Evolutionary conservation across 768 basidiomycete species (phyloP), one percentile per base, ranked within the genome.

Genomic region (Serendipita vermifera): DNA sequence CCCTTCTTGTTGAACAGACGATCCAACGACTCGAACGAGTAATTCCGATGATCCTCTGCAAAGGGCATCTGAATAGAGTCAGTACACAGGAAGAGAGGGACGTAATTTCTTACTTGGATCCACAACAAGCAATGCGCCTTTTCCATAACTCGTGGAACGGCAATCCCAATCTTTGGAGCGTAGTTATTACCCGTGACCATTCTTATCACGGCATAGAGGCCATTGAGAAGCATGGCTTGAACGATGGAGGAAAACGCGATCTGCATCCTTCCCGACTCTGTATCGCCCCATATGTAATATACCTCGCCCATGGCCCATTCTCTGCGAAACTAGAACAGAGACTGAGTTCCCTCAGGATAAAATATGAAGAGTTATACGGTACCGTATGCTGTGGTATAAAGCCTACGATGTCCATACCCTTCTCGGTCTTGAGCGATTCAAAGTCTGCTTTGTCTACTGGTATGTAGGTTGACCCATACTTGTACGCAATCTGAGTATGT

Each of bases 21-120:
- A 39, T 82, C 79, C 29, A 98, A 75, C 0, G 87, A 87, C 0
- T 85, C 80, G 66, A 99, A 97, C 7, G 79, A 81, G 67, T 88
- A 90, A 60, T 81, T 85, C 57, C 91, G 80, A 54, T 91, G 75
- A 62, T 99, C 94, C 65, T 99, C 94, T 2, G 90, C 90, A 64
- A 96, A 97, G 0, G 94, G 94, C 77, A 97, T 79, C 90, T 93
- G 60, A 7, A 35, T 58, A 40, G 3, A 32, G 14, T 59, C n/a
- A 62, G 7, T 17, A 33, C 22, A 54, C 2, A 36, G n/a, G 5
- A n/a, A 39, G 20, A 36, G 56, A 48, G 20, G 38, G 41, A 29
- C 55, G 31, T n/a, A 38, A 39, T 32, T n/a, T 33, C 72, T 40
- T 63, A 89, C 92, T 72, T 83, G 83, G 20, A 79, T 79, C 87